A percentile compares a stretch with the other conserved stretches of the same genome.
Evolutionary conservation across 371 early-diverging fungal genomes (phyloP).

Genomic region (Caulochytrium protostelioides): DNA sequence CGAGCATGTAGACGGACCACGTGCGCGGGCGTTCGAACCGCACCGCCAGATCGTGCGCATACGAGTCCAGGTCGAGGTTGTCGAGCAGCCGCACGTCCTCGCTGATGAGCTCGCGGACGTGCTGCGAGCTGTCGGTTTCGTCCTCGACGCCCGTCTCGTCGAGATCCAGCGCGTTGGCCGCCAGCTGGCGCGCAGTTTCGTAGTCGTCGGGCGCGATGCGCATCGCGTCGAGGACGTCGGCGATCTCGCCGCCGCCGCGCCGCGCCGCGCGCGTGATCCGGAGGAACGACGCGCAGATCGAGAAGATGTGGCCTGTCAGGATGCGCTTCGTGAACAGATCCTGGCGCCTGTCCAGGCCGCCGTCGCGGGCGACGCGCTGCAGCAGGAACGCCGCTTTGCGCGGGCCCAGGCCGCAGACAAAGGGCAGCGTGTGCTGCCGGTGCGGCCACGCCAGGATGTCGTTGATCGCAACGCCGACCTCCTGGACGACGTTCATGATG

Average conservation of each 20-base stretch:
- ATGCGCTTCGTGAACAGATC: constrained; percentile 46
- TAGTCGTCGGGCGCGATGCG: constrained; percentile 92
- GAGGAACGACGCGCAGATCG: constrained; percentile 81
- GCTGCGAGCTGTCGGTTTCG: constrained; percentile 37
- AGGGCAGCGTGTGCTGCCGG: constrained; percentile 48
- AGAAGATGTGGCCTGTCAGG: constrained; percentile 52
- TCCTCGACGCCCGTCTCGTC: constrained; percentile 64
- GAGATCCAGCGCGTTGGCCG: constrained; percentile 81
- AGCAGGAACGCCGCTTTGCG: constrained; percentile 62
- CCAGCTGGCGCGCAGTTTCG: constrained; percentile 87
- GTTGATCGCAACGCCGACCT: constrained; percentile 75
- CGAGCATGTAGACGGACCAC: constrained; percentile 59
- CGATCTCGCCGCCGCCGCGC: constrained; percentile 25
- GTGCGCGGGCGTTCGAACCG: constrained; percentile 51
- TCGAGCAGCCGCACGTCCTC: constrained; percentile 56
- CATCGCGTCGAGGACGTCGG: constrained; percentile 70
- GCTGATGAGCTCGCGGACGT: constrained; percentile 55
- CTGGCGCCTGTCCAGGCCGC: constrained; percentile 34
- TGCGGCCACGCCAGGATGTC: constrained; percentile 44
- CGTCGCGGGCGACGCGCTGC: constrained; percentile 19
- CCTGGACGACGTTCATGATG: constrained; percentile 63
- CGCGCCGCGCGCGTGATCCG: constrained; percentile 31
- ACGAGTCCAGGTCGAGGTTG: constrained; percentile 69
- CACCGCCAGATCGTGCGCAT: constrained; percentile 57
- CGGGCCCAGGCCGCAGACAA: constrained; percentile 84